Evolutionary conservation across 768 basidiomycete species (phyloP), one percentile per base, ranked within the genome.

Genomic region (Tulasnella sp.): DNA sequence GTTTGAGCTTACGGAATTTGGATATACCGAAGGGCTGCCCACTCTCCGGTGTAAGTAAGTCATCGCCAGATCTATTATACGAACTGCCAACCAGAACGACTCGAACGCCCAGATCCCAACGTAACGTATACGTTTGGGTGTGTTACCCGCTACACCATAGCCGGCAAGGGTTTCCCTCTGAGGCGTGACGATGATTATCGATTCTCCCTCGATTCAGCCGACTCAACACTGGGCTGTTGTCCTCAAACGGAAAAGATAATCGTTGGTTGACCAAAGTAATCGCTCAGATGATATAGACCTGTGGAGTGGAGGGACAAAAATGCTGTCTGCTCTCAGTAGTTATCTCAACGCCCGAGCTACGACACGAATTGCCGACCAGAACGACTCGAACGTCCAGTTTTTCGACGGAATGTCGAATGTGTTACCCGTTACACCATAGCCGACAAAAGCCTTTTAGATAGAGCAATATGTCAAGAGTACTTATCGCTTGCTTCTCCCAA

Each of bases 361-460:
- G 28, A 60, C 24, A 60, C 24, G 58, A 28, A 7, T 3, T 60
- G 58, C 58, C 58, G 58, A 60, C 58, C 58, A 60, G 58, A 31
- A 60, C 58, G 58, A 60, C 58, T 60, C 58, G 58, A 60, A 60
- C 58, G n/a, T 60, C 58, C 58, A 60, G 58, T 60, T 60, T 28
- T 60, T 60, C 58, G 16, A 8, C 58, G 24, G 58, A 28, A 8
- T 11, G n/a, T 8, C n/a, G n/a, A 60, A 60, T n/a, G 58, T 60
- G 58, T 60, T 60, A 60, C 58, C 58, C 58, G 58, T 60, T 60
- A 60, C 58, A 60, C 58, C 58, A 60, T 60, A 60, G 58, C 31
- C 58, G 58, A 60, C 58, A 28, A 60, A 60, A 60, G 31, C 1
- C 58, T n/a, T 6, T 14, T 7, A n/a, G n/a, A 2, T 1, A n/a